Conservation (phyloP, 495 filamentous ascomycete genomes). For the Penicillium cinerascens region DNA sequence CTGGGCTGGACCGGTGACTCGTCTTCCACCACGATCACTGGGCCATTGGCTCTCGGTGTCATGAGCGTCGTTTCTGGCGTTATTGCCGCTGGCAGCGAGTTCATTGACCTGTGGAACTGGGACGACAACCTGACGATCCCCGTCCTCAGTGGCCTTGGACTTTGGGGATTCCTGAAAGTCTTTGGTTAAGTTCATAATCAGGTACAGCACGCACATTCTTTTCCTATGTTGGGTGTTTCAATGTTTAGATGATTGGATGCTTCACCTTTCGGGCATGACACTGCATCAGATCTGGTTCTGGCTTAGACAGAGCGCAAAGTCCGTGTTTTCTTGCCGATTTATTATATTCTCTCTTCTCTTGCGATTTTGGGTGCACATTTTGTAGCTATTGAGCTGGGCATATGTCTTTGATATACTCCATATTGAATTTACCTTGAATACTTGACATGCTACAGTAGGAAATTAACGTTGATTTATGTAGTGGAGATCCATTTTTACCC, state of each 20-base stretch:
- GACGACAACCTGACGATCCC: conserved; percentile 98
- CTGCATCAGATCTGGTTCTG: conserved; percentile 18
- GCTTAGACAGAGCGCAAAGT: conserved; percentile 12
- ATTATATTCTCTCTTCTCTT: conserved; percentile 6
- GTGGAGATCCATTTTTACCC: too few relatives aligned
- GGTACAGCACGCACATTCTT: conserved; percentile 2
- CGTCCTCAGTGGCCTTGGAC: conserved; percentile 80
- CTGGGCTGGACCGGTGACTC: conserved; percentile 41
- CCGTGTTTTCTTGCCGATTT: conserved; percentile 3
- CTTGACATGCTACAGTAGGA: background rate
- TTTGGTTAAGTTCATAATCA: conserved; percentile 54
- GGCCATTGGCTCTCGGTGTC: conserved; percentile 71
- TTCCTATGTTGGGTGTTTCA: conserved; percentile 6
- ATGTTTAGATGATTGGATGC: conserved; percentile 16
- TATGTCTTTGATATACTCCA: background rate
- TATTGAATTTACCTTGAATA: background rate
- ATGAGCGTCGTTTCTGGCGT: conserved; percentile 87
- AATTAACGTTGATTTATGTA: too few relatives aligned
- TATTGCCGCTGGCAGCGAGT: conserved; percentile 83
- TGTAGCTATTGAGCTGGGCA: background rate
- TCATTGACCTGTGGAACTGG: conserved; percentile 84
- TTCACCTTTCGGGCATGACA: conserved; percentile 8
- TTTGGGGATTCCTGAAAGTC: conserved; percentile 90
- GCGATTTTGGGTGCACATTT: background rate
- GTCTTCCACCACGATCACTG: conserved; percentile 49